A percentile compares a stretch with the other conserved stretches of the same genome.
These are phyloP conservation scores for Fraxinus anomala DNA, from an alignment of 257 asterid species.

Conservation along the genomic window DNA sequence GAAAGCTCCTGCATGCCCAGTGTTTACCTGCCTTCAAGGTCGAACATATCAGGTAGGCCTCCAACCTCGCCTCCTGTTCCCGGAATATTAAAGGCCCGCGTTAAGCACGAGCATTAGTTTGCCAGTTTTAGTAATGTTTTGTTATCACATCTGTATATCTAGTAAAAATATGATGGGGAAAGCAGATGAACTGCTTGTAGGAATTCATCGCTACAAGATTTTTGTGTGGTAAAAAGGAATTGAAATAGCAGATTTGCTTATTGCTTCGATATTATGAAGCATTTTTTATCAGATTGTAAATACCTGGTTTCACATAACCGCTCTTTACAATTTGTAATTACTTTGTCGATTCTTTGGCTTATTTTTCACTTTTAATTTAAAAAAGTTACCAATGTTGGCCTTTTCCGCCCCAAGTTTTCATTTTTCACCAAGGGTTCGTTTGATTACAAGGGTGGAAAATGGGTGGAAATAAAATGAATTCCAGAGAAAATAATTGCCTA, in stretches of 20 bases:
- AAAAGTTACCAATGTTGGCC: no score
- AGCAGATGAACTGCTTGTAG: not conserved
- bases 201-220: slow-evolving; percentile 8
- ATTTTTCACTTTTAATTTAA: no score
- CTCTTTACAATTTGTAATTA: not conserved
- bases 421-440: no score
- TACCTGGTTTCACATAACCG: slow-evolving; percentile 11
- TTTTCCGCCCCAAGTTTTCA: no score
- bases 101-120: slow-evolving; percentile 68
- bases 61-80: slow-evolving; percentile 71
- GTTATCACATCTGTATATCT: slow-evolving; percentile 40
- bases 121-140: slow-evolving; percentile 21
- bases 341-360: not conserved
- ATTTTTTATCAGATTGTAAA: slow-evolving; percentile 15
- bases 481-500: no score
- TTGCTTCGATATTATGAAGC: slow-evolving; percentile 7
- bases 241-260: slow-evolving; percentile 15
- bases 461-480: no score
- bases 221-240: slow-evolving; percentile 15
- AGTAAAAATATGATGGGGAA: slow-evolving; percentile 14
- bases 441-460: no score
- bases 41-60: slow-evolving; percentile 47
- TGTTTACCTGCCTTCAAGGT: slow-evolving; percentile 39
- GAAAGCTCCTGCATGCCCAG: slow-evolving; percentile 61
- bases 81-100: slow-evolving; percentile 74